These are phyloP conservation scores for Aureobasidium sp. DNA, from an alignment of 2,329 filamentous ascomycete genomes.

Conservation along the genomic window DNA sequence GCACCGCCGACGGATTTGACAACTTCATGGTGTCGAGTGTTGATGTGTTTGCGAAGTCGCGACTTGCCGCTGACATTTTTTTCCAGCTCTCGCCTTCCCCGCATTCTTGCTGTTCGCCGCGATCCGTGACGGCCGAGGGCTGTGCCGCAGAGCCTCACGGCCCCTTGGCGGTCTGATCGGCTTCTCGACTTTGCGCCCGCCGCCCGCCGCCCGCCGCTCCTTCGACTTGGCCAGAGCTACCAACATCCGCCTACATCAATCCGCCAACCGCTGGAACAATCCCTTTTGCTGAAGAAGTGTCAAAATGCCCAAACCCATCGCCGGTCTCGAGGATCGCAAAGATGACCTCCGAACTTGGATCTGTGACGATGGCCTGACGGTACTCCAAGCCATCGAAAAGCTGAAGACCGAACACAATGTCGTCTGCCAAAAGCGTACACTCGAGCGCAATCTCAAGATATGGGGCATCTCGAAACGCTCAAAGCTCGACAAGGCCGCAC, in stretches of 20 bases:
- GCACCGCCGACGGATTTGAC: conserved; percentile 70
- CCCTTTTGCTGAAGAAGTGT: no score
- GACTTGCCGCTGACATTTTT: conserved; percentile 8
- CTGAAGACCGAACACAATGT: background rate
- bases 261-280: no score
- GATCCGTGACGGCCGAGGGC: background rate
- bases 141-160: background rate
- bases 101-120: background rate
- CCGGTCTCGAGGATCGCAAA: background rate
- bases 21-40: conserved; percentile 56
- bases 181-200: no score
- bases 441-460: background rate
- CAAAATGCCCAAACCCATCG: background rate
- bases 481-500: background rate
- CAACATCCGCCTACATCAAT: background rate
- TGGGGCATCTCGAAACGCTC: background rate
- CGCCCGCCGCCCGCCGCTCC: no score
- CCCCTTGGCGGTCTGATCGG: background rate
- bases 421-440: background rate
- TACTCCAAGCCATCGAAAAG: background rate
- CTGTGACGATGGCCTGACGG: background rate
- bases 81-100: background rate
- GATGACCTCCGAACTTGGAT: background rate
- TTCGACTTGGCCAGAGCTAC: background rate
- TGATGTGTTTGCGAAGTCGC: background rate